These are phyloP conservation scores for Neopestalotiopsis clavispora DNA, from an alignment of 2,329 filamentous ascomycete species.

Conservation along the genomic window DNA sequence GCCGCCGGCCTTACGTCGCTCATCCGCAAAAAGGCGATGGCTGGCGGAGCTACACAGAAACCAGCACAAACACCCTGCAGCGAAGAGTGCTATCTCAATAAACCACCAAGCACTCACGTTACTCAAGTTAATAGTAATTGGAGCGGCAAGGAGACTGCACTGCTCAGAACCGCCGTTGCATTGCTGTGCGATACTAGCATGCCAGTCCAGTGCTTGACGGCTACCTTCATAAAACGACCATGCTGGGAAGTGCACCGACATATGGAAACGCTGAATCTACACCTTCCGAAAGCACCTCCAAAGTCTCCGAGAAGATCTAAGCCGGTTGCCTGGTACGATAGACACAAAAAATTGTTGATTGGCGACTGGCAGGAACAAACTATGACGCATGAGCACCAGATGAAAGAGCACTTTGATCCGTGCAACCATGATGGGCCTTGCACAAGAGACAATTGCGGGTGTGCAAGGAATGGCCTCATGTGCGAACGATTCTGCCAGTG, in stretches of 20 bases:
- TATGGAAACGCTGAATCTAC: conserved; percentile 44
- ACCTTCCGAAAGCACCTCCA: conserved; percentile 33
- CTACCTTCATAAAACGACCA: conserved; percentile 53
- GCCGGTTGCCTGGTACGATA: conserved; percentile 60
- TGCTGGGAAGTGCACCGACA: conserved; percentile 58
- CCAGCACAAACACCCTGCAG: conserved; percentile 36
- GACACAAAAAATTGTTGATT: conserved; percentile 57
- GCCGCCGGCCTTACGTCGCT: conserved; percentile 39
- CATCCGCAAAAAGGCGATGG: conserved; percentile 35
- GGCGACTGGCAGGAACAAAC: conserved; percentile 62
- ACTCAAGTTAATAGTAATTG: conserved; percentile 38
- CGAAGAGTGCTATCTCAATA: conserved; percentile 48
- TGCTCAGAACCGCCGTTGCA: conserved; percentile 53
- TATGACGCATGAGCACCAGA: conserved; percentile 58
- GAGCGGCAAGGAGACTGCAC: conserved; percentile 52
- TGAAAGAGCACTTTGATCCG: conserved; percentile 63
- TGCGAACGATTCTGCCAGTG: conserved; percentile 78
- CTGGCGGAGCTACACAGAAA: conserved; percentile 33
- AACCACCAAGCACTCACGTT: conserved; percentile 30
- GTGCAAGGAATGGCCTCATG: conserved; percentile 63
- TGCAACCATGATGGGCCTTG: conserved; percentile 75
- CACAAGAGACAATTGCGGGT: conserved; percentile 62
- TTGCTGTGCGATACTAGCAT: conserved; percentile 48
- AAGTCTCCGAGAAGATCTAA: conserved; percentile 43
- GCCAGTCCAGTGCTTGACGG: conserved; percentile 53